Base-by-base conservation (phyloP, 768 basidiomycete species). In the Neoboletus brunneissimus region DNA sequence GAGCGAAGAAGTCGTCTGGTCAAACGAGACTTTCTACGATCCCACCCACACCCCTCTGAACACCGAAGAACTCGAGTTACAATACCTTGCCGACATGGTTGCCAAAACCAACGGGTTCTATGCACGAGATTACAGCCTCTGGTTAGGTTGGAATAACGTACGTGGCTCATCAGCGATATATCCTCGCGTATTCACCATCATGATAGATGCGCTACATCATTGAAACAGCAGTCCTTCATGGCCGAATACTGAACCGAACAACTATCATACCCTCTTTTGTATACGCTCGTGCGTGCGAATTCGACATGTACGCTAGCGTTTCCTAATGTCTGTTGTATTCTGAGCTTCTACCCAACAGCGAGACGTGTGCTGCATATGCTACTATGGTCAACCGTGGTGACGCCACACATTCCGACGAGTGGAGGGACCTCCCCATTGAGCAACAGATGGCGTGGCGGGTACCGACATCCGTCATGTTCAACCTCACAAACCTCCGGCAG, bases 101-200 rank as follows among this genome's bases (percentile, higher is more conserved):
- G 56, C 66, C 13, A 66, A 62, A 41, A 80, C 79, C 5, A 67
- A 76, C 2, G 79, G 79, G 3, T 81, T 73, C 56, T 79, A 76
- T 55, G 73, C 72, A 4, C 73, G 80, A 42, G 79, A 80, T 41
- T 80, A 72, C 57, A 79, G 75, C 57, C 66, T 79, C 8, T 78
- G 77, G 59, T 65, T 81, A n/a, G 80, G 79, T 15, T 81, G 77
- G 76, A 80, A 80, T 51, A 81, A 80, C 55, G 78, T 80, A 42
- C 25, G 57, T 55, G 8, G 20, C 20, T 12, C 48, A 1, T 37
- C 5, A 15, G 2, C 1, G 1, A 11, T 22, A 25, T 16, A 16
- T 32, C 15, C 29, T n/a, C 7, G 1, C 29, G 0, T 15, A 12
- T 44, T 61, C 34, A 55, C 6, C 20, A 20, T n/a, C 1, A 18